phyloP scores from a whole-genome alignment of 805 yeast species.

The Candida ortonii region DNA sequence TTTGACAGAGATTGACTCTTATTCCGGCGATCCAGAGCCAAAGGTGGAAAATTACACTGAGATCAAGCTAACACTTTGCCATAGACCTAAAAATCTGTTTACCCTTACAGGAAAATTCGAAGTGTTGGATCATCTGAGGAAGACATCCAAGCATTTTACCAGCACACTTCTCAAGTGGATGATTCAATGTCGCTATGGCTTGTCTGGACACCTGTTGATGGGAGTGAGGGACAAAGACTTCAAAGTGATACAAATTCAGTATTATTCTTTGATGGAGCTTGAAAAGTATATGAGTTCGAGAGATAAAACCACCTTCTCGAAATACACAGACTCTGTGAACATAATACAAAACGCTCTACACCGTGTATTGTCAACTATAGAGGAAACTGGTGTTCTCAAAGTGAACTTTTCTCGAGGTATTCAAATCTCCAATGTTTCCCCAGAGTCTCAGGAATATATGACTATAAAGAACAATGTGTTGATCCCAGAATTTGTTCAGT shows the following conservation, averaged over 20 bases:
- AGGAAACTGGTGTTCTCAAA: slow-evolving; percentile 3
- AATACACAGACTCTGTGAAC: slow-evolving; percentile 2
- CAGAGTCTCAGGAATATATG: neutral
- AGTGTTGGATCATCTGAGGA: slow-evolving; percentile 1
- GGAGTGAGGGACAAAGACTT: slow-evolving; percentile 7
- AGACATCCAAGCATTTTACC: neutral
- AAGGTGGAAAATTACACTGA: slow-evolving; percentile 2
- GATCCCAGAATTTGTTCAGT: slow-evolving; percentile 4
- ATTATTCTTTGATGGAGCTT: slow-evolving; percentile 3
- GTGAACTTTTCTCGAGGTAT: neutral
- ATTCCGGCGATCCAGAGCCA: slow-evolving; percentile 1
- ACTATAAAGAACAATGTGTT: slow-evolving; percentile 6
- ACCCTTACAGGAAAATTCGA: neutral
- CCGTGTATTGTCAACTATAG: slow-evolving; percentile 1
- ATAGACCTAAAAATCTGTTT: neutral
- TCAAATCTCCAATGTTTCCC: neutral
- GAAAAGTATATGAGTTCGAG: slow-evolving; percentile 2
- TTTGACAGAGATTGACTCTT: slow-evolving; percentile 9
- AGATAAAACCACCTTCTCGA: neutral
- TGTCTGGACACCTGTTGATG: slow-evolving; percentile 3
- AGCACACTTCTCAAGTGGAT: slow-evolving; percentile 7
- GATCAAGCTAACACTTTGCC: slow-evolving; percentile 5
- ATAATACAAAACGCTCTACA: neutral
- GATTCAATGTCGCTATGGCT: slow-evolving; percentile 11
- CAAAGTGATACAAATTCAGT: slow-evolving; percentile 1